Evolutionary conservation across 2,329 filamentous ascomycete species (phyloP).

Genomic region (Herpotrichia juniperi): DNA sequence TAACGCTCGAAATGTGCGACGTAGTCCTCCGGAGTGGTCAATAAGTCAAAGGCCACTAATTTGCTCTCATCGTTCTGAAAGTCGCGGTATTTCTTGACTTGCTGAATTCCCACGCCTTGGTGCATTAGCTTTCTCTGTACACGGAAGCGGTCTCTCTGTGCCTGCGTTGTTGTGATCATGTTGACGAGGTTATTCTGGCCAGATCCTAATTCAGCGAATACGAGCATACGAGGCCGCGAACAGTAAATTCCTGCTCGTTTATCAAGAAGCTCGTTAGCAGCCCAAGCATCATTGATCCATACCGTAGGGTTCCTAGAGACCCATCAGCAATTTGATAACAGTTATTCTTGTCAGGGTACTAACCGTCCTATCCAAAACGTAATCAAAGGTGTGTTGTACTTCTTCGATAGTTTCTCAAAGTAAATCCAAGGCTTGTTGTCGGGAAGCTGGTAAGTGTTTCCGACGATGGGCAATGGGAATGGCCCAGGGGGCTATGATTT

Average conservation of each 20-base stretch:
- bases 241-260: slow-evolving; percentile 60
- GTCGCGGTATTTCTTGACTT: slow-evolving; percentile 60
- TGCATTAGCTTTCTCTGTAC: slow-evolving; percentile 42
- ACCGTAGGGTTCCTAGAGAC: slow-evolving; percentile 38
- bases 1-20: slow-evolving; percentile 59
- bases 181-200: slow-evolving; percentile 45
- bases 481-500: slow-evolving; percentile 58
- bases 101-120: slow-evolving; percentile 52
- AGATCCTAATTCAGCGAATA: slow-evolving; percentile 48
- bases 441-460: slow-evolving; percentile 62
- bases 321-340: background rate
- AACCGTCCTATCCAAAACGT: slow-evolving; percentile 60
- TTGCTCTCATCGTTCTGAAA: slow-evolving; percentile 67
- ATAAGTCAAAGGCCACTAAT: slow-evolving; percentile 58
- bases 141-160: slow-evolving; percentile 38
- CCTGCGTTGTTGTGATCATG: slow-evolving; percentile 37
- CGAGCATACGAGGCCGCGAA: slow-evolving; percentile 54
- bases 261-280: slow-evolving; percentile 61
- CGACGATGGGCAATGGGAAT: slow-evolving; percentile 60
- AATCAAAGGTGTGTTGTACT: slow-evolving; percentile 57
- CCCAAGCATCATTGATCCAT: slow-evolving; percentile 54
- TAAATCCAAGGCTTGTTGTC: slow-evolving; percentile 64
- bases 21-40: slow-evolving; percentile 52
- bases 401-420: slow-evolving; percentile 60
- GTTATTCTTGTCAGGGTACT: background rate